Conservation (phyloP, 306 rosid species). For the Lotus japonicus region DNA sequence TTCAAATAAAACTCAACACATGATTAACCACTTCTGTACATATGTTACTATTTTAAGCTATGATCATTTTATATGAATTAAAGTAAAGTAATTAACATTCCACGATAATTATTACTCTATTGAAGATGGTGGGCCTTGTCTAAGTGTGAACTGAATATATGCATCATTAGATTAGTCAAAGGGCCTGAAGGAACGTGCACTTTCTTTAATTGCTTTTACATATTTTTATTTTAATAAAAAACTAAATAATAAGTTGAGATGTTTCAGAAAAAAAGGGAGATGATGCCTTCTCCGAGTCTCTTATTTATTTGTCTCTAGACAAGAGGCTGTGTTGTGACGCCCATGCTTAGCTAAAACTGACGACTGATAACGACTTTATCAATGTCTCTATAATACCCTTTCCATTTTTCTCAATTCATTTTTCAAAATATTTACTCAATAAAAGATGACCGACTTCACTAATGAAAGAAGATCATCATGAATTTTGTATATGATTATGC, state of each 20-base stretch:
- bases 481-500: too few species aligned
- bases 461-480: not conserved
- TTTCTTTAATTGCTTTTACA: not conserved
- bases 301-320: not conserved
- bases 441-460: not conserved
- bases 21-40: too few species aligned
- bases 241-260: not conserved
- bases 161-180: constrained; percentile 1
- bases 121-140: not conserved
- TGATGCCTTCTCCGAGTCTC: not conserved
- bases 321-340: constrained; percentile 4
- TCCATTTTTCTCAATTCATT: not conserved
- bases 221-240: not conserved
- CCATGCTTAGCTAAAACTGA: constrained; percentile 13
- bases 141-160: not conserved
- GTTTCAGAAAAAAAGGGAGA: too few species aligned
- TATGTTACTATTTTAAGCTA: not conserved
- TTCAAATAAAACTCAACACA: too few species aligned
- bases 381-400: not conserved
- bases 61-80: not conserved
- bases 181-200: not conserved
- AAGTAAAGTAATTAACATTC: not conserved
- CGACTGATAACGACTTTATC: not conserved
- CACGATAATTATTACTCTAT: not conserved
- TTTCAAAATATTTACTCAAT: not conserved